Conservation (phyloP, 2,329 filamentous ascomycete genomes). For the Diaporthe capsici region DNA sequence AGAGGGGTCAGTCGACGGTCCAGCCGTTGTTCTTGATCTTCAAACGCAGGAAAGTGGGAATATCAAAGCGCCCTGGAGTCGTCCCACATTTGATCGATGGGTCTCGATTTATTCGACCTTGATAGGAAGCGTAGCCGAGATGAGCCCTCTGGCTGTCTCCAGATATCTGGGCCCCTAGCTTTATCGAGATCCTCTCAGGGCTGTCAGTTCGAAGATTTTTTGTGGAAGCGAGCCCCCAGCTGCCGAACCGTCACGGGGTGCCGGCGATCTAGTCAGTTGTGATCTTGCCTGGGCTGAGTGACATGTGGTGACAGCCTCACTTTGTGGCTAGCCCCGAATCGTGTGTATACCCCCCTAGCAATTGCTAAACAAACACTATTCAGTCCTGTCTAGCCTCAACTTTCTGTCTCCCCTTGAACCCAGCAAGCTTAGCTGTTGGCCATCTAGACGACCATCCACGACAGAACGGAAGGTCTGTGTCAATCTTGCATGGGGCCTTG, state of each 20-base stretch:
- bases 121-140: constrained; percentile 20
- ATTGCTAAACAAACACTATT: background rate
- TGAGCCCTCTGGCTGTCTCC: background rate
- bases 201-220: background rate
- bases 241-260: constrained; percentile 10
- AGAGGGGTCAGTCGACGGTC: background rate
- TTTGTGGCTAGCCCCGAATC: background rate
- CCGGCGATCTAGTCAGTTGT: constrained; percentile 6
- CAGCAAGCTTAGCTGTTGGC: background rate
- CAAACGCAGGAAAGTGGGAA: constrained; percentile 17
- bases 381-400: no score
- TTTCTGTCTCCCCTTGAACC: no score
- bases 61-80: constrained; percentile 23
- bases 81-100: constrained; percentile 32
- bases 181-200: background rate
- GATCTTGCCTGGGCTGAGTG: background rate
- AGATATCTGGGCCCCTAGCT: background rate
- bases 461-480: background rate
- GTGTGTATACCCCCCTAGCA: background rate
- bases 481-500: constrained; percentile 29
- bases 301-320: background rate
- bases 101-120: constrained; percentile 23
- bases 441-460: background rate
- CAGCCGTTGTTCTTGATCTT: background rate
- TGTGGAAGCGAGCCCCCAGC: constrained; percentile 18